phyloP scores from a whole-genome alignment of 176 grass and related monocot species.

The Areca catechu region DNA sequence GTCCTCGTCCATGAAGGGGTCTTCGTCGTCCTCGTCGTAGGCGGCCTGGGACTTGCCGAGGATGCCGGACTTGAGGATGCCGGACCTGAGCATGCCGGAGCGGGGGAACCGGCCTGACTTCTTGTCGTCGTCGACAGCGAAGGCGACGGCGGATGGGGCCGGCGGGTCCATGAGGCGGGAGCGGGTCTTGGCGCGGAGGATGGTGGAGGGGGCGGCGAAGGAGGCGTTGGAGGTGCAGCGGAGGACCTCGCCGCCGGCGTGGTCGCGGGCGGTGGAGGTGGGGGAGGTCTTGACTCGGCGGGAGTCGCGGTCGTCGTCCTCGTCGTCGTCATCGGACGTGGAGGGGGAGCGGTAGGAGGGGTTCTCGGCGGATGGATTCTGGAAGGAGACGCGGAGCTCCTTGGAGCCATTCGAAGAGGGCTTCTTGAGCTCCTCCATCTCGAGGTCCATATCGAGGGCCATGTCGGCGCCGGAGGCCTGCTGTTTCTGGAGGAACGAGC shows the following conservation, averaged over 20 bases:
- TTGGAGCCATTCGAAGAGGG: constrained; percentile 27
- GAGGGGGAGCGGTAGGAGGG: constrained; percentile 32
- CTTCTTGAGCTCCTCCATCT: constrained; percentile 50
- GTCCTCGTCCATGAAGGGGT: constrained; percentile 64
- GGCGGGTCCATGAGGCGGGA: constrained; percentile 69
- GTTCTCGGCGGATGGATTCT: constrained; percentile 5
- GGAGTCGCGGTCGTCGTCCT: background rate
- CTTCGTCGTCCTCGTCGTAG: constrained; percentile 71
- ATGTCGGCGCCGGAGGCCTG: constrained; percentile 41
- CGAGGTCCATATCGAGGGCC: constrained; percentile 56
- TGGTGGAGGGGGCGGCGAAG: constrained; percentile 9
- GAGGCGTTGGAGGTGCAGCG: constrained; percentile 63
- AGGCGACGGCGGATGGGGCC: constrained; percentile 18
- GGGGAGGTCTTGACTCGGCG: constrained; percentile 14
- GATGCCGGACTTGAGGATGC: constrained; percentile 12
- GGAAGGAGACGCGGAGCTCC: constrained; percentile 65
- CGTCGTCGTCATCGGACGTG: constrained; percentile 21
- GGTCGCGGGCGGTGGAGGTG: background rate
- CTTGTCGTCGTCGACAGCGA: background rate
- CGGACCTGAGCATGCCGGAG: constrained; percentile 55
- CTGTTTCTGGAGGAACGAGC: constrained; percentile 62
- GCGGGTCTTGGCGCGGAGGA: constrained; percentile 52
- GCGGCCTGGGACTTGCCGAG: constrained; percentile 26
- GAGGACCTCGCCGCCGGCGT: constrained; percentile 35
- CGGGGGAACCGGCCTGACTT: constrained; percentile 15